These are phyloP conservation scores for Trametes villosa DNA, from an alignment of 768 basidiomycete genomes.

Conservation along the genomic window DNA sequence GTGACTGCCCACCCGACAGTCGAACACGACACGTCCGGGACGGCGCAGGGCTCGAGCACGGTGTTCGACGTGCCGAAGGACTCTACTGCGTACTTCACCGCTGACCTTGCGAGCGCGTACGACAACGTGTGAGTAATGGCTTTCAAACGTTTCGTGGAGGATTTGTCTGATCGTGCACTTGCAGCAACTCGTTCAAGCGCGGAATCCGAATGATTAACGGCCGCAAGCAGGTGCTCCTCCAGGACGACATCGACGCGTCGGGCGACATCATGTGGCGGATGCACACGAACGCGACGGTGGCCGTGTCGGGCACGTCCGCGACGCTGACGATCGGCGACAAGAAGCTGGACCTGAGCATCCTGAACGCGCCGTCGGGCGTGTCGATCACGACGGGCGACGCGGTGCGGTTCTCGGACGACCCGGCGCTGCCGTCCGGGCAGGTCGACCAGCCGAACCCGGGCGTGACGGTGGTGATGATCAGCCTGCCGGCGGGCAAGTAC, in stretches of 20 bases:
- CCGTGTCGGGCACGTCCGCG: slow-evolving; percentile 62
- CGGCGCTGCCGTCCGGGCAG: slow-evolving; percentile 56
- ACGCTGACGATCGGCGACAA: slow-evolving; percentile 74
- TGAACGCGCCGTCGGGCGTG: slow-evolving; percentile 69
- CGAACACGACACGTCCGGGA: slow-evolving; percentile 53
- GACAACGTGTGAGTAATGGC: slow-evolving; percentile 58
- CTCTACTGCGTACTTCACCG: slow-evolving; percentile 81
- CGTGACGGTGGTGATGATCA: slow-evolving; percentile 82
- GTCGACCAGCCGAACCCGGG: slow-evolving; percentile 76
- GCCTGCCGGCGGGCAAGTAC: slow-evolving; percentile 64
- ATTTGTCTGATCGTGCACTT: slow-evolving; percentile 19
- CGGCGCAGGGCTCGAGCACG: slow-evolving; percentile 81
- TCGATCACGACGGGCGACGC: slow-evolving; percentile 60
- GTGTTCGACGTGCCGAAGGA: slow-evolving; percentile 63
- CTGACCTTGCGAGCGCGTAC: slow-evolving; percentile 79
- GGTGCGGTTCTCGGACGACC: slow-evolving; percentile 61
- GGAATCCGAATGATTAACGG: slow-evolving; percentile 83
- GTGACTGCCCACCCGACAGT: slow-evolving; percentile 65
- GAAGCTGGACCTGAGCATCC: slow-evolving; percentile 64
- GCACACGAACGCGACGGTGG: slow-evolving; percentile 92
- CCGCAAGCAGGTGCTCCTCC: slow-evolving; percentile 86
- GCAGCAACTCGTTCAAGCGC: slow-evolving; percentile 75
- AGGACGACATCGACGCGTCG: slow-evolving; percentile 81
- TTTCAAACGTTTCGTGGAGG: neutral
- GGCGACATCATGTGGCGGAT: slow-evolving; percentile 81